Evolutionary conservation across 495 filamentous ascomycete species (phyloP).

Genomic region (Rhizodiscina lignyota): DNA sequence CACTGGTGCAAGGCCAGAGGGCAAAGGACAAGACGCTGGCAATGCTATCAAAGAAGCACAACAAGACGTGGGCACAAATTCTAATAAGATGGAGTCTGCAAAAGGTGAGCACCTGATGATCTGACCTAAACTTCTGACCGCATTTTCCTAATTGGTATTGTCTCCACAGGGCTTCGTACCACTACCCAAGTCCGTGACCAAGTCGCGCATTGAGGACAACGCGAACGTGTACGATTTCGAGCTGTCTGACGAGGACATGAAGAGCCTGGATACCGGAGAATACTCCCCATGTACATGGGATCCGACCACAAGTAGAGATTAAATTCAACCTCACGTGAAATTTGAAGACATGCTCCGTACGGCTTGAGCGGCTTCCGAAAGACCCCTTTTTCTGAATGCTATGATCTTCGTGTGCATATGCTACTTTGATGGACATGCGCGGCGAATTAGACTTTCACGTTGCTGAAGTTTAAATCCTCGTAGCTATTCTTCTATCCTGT

Average conservation of each 20-base stretch:
- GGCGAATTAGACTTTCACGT: no score
- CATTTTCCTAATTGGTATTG: background rate
- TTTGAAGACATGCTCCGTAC: no score
- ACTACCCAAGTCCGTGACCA: slow-evolving; percentile 60
- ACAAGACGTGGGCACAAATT: slow-evolving; percentile 61
- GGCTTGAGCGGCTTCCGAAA: no score
- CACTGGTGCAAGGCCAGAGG: slow-evolving; percentile 50
- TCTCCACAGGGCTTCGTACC: slow-evolving; percentile 52
- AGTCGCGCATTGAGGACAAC: slow-evolving; percentile 57
- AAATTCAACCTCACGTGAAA: slow-evolving; percentile 3
- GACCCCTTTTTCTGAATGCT: no score
- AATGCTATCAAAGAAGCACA: slow-evolving; percentile 47
- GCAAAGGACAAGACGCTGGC: slow-evolving; percentile 47
- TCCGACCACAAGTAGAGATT: slow-evolving; percentile 33
- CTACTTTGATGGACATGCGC: no score
- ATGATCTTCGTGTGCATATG: no score
- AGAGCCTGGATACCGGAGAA: slow-evolving; percentile 32
- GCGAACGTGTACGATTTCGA: slow-evolving; percentile 69
- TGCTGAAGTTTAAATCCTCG: no score
- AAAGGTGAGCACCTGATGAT: slow-evolving; percentile 38
- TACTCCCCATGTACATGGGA: slow-evolving; percentile 63
- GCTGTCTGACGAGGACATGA: slow-evolving; percentile 43
- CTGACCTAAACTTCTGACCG: background rate
- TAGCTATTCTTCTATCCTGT: no score
- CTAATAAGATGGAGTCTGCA: slow-evolving; percentile 79